Evolutionary conservation across 2,329 filamentous ascomycete species (phyloP).

Genomic region (Bipolaris gigantea): DNA sequence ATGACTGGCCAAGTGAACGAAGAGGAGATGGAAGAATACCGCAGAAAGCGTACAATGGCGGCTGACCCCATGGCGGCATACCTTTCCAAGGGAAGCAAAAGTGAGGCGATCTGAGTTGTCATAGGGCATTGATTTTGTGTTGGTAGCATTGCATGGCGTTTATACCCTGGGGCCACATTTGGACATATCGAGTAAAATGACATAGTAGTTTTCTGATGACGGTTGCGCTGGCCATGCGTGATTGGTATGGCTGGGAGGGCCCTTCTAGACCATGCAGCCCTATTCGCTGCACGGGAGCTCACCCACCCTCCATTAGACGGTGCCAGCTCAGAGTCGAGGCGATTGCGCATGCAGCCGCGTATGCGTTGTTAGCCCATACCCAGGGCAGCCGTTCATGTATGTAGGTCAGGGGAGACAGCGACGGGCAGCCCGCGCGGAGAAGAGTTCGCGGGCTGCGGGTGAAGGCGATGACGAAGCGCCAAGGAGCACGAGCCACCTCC

Average conservation of each 20-base stretch:
- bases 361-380: slow-evolving; percentile 32
- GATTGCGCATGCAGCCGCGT: slow-evolving; percentile 42
- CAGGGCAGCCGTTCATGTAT: slow-evolving; percentile 22
- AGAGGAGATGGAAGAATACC: slow-evolving; percentile 83
- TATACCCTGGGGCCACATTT: slow-evolving; percentile 26
- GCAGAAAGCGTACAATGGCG: slow-evolving; percentile 70
- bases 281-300: slow-evolving; percentile 21
- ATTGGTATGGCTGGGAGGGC: slow-evolving; percentile 28
- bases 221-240: slow-evolving; percentile 39
- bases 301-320: slow-evolving; percentile 18
- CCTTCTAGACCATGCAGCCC: slow-evolving; percentile 12
- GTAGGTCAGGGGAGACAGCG: background rate
- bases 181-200: slow-evolving; percentile 36
- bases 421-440: slow-evolving; percentile 3
- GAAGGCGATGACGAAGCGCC: slow-evolving; percentile 34
- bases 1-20: slow-evolving; percentile 78
- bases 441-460: slow-evolving; percentile 10
- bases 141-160: slow-evolving; percentile 42
- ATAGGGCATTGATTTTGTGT: slow-evolving; percentile 18
- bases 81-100: slow-evolving; percentile 65
- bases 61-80: slow-evolving; percentile 87
- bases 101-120: slow-evolving; percentile 58
- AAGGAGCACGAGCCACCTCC: slow-evolving; percentile 24
- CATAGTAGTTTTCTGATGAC: slow-evolving; percentile 37
- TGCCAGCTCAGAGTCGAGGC: slow-evolving; percentile 29